Base-by-base conservation (phyloP, 2,329 filamentous ascomycete genomes). In the Trichoderma pleuroti region DNA sequence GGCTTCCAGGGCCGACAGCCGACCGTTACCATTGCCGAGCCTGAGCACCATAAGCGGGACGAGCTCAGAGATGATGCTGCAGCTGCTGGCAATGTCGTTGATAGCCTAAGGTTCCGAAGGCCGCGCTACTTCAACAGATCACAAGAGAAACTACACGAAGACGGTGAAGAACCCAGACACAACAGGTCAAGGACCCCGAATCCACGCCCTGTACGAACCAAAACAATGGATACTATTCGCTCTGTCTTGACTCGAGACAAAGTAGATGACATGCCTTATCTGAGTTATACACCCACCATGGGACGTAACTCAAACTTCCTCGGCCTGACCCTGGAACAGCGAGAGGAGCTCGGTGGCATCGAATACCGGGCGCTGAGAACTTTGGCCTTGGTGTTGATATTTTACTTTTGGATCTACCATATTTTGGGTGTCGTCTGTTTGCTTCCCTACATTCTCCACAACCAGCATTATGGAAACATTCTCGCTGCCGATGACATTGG, bases 291-390 rank as follows among this genome's bases (percentile, higher is more conserved):
- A 72, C 93, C 96, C 2, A 99, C 96, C 0, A 88, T 98, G 68
- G 95, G 92, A 28, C 90, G 96, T 73, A 99, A 99, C 79, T 98
- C 95, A 12, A 91, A 93, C 46, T 99, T 98, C 77, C 87, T 96
- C 14, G 93, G 94, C 74, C 81, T 99, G 74, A 93, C 92, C 0
- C 92, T 97, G 74, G 93, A 96, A 73, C 94, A 99, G 81, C 89
- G 96, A 74, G 94, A 99, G 78, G 96, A 99, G 80, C 83, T 99
- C 3, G 96, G 96, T 12, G 96, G 96, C 24, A 97, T 99, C 73
- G 96, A 99, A 80, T 99, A 99, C 77, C 91, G 96, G 7, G 93
- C 95, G 0, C 80, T 99, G 72, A 97, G 97, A 80, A 93, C 93
- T 2, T 82, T 99, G 61, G 92, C 93, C 1, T 78, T 93, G 32